These are phyloP conservation scores for Beta lomatogona DNA, from an alignment of 179 eudicot species.

Conservation along the genomic window DNA sequence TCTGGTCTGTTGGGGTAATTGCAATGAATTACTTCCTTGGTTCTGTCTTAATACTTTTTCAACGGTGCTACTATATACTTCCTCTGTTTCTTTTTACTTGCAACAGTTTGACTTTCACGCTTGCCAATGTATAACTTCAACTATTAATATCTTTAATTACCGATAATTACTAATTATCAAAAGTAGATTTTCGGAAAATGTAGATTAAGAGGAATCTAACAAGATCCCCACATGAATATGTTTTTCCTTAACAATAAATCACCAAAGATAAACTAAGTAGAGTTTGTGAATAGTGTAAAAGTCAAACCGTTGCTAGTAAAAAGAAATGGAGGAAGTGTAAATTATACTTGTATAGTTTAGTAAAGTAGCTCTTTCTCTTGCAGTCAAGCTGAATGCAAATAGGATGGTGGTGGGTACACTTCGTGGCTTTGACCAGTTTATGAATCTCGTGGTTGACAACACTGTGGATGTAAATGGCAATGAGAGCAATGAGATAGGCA, in stretches of 20 bases:
- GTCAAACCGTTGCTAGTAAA: too few relatives aligned
- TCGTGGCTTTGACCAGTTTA: slow-evolving; percentile 89
- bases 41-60: neutral
- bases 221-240: too few relatives aligned
- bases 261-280: too few relatives aligned
- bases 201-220: too few relatives aligned
- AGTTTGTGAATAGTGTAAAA: too few relatives aligned
- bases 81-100: too few relatives aligned
- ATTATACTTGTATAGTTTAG: neutral
- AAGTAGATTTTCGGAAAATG: too few relatives aligned
- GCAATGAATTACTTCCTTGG: neutral
- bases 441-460: slow-evolving; percentile 92
- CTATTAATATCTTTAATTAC: too few relatives aligned
- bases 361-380: slow-evolving; percentile 8
- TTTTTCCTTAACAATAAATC: too few relatives aligned
- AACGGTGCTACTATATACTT: neutral
- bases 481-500: slow-evolving; percentile 86
- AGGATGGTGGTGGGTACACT: slow-evolving; percentile 73
- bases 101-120: too few relatives aligned
- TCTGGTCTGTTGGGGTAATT: neutral
- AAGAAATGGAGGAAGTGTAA: neutral
- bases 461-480: slow-evolving; percentile 89
- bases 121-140: too few relatives aligned
- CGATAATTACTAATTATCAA: too few relatives aligned
- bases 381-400: slow-evolving; percentile 89